Evolutionary conservation across 495 filamentous ascomycete genomes (phyloP).

Genomic region (Annulohypoxylon nitens): DNA sequence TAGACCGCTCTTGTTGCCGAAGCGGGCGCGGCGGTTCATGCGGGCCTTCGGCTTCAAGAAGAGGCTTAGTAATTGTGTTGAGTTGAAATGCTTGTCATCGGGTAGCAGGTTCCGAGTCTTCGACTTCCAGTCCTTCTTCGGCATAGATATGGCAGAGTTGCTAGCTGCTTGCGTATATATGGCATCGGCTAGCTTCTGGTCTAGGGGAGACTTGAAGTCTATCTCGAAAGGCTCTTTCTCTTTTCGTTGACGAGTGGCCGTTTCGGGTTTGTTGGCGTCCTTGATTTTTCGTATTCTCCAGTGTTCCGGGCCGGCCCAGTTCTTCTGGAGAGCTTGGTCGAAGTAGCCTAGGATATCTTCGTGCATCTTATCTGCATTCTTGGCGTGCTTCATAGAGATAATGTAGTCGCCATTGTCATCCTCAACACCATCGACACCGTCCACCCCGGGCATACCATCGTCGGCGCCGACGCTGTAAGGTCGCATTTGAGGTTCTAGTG

Average conservation of each 20-base stretch:
- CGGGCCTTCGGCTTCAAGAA: conserved; percentile 95
- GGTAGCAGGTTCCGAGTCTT: conserved; percentile 93
- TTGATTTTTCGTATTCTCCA: conserved; percentile 97
- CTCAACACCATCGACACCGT: conserved; percentile 72
- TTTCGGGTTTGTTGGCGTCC: conserved; percentile 74
- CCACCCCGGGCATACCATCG: conserved; percentile 66
- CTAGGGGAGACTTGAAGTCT: conserved; percentile 82
- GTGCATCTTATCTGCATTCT: conserved; percentile 72
- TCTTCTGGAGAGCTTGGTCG: conserved; percentile 92
- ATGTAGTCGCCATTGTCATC: conserved; percentile 72
- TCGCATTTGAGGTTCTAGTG: conserved; percentile 71
- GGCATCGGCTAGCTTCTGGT: conserved; percentile 76
- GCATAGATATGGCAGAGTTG: conserved; percentile 83
- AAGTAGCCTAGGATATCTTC: conserved; percentile 98
- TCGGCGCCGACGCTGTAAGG: conserved; percentile 68
- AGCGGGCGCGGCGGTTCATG: conserved; percentile 63
- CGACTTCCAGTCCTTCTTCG: conserved; percentile 95
- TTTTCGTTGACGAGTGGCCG: conserved; percentile 74
- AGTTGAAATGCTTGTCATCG: conserved; percentile 99
- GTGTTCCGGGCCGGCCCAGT: conserved; percentile 99
- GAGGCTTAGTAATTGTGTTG: conserved; percentile 84
- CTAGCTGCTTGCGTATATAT: conserved; percentile 86
- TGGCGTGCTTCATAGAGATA: conserved; percentile 75
- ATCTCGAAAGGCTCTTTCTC: conserved; percentile 98
- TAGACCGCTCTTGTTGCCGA: conserved; percentile 52